Conservation (phyloP, 257 asterid species). For the Solanum okadae region DNA sequence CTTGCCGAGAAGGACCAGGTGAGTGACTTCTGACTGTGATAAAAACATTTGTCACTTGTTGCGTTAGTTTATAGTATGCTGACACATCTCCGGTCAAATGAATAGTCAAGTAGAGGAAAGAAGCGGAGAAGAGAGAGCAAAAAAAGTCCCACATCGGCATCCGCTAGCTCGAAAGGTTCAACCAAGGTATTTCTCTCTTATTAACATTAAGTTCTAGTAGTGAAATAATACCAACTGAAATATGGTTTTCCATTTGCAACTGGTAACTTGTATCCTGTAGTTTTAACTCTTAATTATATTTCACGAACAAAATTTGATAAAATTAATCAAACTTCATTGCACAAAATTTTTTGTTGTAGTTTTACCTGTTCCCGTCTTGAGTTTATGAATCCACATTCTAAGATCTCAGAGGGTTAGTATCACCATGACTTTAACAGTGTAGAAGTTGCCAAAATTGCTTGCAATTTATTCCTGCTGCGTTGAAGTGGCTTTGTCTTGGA, state of each 20-base stretch:
- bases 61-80: background rate
- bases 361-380: background rate
- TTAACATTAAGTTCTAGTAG: background rate
- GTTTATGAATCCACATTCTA: background rate
- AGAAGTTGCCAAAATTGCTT: background rate
- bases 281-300: background rate
- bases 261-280: background rate
- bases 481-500: background rate
- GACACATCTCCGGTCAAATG: background rate
- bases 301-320: background rate
- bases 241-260: background rate
- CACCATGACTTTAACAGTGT: background rate
- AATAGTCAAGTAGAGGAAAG: slow-evolving; percentile 54
- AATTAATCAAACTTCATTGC: background rate
- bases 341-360: background rate
- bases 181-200: slow-evolving; percentile 39
- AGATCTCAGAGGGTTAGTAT: background rate
- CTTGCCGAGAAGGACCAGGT: slow-evolving; percentile 91
- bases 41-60: background rate
- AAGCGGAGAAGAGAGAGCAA: slow-evolving; percentile 68
- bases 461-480: background rate
- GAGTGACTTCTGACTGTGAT: background rate
- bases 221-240: background rate
- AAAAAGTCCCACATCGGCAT: slow-evolving; percentile 23
- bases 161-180: slow-evolving; percentile 56